phyloP scores from a whole-genome alignment of 257 asterid genomes.

The Solanum corneliomulleri region DNA sequence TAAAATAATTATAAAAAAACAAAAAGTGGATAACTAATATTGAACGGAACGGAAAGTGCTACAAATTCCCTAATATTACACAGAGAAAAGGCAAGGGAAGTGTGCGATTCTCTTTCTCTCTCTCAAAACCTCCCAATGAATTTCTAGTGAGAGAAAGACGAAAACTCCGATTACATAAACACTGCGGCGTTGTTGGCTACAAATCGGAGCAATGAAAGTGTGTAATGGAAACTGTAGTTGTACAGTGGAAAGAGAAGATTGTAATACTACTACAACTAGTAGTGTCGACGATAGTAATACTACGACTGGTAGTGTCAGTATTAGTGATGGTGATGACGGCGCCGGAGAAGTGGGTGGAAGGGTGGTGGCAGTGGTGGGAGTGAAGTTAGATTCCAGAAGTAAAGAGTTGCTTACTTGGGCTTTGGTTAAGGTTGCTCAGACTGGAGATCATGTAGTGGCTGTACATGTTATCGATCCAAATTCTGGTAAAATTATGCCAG shows the following conservation, averaged over 20 bases:
- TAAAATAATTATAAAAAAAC: too few relatives aligned
- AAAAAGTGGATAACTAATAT: neutral
- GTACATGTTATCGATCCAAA: conserved; percentile 58
- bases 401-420: conserved; percentile 86
- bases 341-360: conserved; percentile 16
- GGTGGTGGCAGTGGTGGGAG: conserved; percentile 72
- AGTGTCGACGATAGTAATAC: neutral
- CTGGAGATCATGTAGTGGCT: conserved; percentile 81
- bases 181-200: neutral
- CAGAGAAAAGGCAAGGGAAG: neutral
- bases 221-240: neutral
- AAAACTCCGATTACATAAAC: neutral
- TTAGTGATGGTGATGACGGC: conserved; percentile 1
- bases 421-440: conserved; percentile 64
- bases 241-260: neutral
- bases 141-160: neutral
- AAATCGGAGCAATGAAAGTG: neutral
- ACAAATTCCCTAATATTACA: neutral
- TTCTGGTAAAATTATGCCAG: conserved; percentile 29
- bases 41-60: neutral
- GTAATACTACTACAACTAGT: neutral
- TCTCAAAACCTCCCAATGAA: neutral
- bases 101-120: neutral
- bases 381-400: conserved; percentile 59
- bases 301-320: neutral